Evolutionary conservation across 2,329 filamentous ascomycete species (phyloP).

Genomic region (Trichoderma cornu-damae): DNA sequence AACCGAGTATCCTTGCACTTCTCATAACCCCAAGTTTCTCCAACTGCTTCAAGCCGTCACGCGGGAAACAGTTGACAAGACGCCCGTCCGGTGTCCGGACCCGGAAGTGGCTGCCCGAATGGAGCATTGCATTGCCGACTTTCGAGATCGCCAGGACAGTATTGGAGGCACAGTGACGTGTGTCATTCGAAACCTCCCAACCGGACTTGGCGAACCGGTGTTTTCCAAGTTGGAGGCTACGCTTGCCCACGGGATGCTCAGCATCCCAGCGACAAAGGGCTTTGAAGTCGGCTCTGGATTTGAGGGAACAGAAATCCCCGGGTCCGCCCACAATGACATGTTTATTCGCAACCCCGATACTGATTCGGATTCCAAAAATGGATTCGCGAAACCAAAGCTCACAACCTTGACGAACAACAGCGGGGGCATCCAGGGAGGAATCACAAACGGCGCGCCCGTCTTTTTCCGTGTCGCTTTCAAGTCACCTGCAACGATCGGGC

Average conservation of each 20-base stretch:
- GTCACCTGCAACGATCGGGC: not conserved
- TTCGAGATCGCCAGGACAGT: not conserved
- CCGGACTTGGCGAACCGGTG: not conserved
- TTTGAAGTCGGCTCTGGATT: not conserved
- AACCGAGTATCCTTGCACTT: not conserved
- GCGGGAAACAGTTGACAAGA: not conserved
- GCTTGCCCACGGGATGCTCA: not conserved
- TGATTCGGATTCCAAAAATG: not conserved
- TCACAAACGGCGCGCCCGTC: not conserved
- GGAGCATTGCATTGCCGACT: not conserved
- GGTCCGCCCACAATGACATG: not conserved
- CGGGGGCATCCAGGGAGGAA: not conserved
- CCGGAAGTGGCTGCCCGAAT: not conserved
- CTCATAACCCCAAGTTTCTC: not conserved
- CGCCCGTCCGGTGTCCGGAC: not conserved
- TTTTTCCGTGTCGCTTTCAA: not conserved
- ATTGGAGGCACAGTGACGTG: not conserved
- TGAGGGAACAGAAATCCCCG: not conserved
- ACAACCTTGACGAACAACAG: not conserved
- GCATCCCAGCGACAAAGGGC: not conserved
- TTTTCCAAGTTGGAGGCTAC: not conserved
- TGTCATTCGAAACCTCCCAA: not conserved
- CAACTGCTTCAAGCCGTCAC: not conserved
- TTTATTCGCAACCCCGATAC: not conserved
- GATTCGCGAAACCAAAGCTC: not conserved